Evolutionary conservation across 1,284 basidiomycete genomes (phyloP).

Genomic region (Xerocomus nothofagi): DNA sequence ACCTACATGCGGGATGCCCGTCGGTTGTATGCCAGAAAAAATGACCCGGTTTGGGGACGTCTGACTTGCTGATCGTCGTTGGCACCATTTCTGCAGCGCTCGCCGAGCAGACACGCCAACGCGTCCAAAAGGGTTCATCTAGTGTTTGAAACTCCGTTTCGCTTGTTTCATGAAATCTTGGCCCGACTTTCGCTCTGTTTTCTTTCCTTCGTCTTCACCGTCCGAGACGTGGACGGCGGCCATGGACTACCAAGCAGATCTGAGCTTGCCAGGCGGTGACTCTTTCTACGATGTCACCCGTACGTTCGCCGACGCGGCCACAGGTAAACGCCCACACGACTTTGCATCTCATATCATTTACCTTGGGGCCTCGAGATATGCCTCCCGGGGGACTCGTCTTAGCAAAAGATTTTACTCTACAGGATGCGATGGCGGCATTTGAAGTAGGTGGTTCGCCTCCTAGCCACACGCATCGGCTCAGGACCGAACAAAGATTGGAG

Average conservation of each 20-base stretch:
- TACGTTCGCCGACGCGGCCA: conserved; percentile 54
- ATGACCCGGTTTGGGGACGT: conserved; percentile 41
- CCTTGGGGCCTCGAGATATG: conserved; percentile 52
- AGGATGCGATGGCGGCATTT: conserved; percentile 89
- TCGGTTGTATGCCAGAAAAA: conserved; percentile 84
- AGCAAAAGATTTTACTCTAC: conserved; percentile 66
- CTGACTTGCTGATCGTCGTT: conserved; percentile 7
- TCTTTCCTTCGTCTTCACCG: conserved; percentile 5
- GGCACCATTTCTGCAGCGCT: conserved; percentile 5
- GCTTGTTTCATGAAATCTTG: conserved; percentile 11
- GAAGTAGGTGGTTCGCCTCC: conserved; percentile 51
- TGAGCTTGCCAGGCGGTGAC: conserved; percentile 51
- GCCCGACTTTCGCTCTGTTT: conserved; percentile 1
- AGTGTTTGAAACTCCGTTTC: conserved; percentile 33
- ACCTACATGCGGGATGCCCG: conserved; percentile 82
- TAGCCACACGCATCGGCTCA: conserved; percentile 11
- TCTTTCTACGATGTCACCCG: conserved; percentile 61
- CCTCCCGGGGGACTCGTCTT: conserved; percentile 64
- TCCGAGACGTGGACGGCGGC: conserved; percentile 6
- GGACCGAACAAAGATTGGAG: conserved; percentile 66
- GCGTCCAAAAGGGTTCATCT: conserved; percentile 16
- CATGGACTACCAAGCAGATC: conserved; percentile 21
- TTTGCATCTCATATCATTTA: conserved; percentile 15
- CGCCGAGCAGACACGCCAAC: conserved; percentile 2
- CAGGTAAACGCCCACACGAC: conserved; percentile 41